Base-by-base conservation (phyloP, 768 basidiomycete genomes). In the Lactifluus rugatus region DNA sequence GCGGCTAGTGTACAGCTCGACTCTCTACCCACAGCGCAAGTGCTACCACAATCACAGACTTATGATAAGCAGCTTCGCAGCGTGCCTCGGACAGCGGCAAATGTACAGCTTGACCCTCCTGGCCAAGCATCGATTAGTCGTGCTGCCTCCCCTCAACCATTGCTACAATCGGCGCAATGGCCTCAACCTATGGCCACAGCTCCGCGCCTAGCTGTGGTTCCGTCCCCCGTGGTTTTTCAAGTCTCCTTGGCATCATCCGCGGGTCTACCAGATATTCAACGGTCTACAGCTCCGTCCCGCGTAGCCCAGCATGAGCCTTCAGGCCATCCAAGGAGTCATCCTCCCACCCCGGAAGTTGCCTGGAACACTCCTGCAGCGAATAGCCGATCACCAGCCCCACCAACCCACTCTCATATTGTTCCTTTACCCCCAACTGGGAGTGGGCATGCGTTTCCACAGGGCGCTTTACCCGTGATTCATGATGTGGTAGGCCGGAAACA, bases 151-250 rank as follows among this genome's bases (percentile, higher is more conserved):
- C 34, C 54, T 8, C 54, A 32, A 21, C 49, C 59, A 34, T 60
- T 54, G 59, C 21, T 56, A 41, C 54, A 51, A 52, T 25, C 42
- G 17, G 28, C 36, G n/a, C 49, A 26, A 23, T 59, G 58, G 52
- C 53, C 61, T 42, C 52, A 10, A 32, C 57, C 44, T 9, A n/a
- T 54, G 32, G 48, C 57, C 2, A 52, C 48, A 21, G 19, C n/a
- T 16, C 36, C 44, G n/a, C 53, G 10, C n/a, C 52, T 42, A 2
- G 23, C 41, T 14, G 44, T 54, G n/a, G 61, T 60, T n/a, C 61
- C 61, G 2, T 60, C 57, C 19, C 57, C 61, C 31, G 1, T 60
- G 31, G 37, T 59, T 41, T 50, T 60, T 23, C 17, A 48, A 14
- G 2, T 44, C n/a, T 17, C 61, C 16, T 47, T 54, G 48, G 28